Base-by-base conservation (phyloP, 2,329 filamentous ascomycete genomes). In the Cladophialophora yegresii region DNA sequence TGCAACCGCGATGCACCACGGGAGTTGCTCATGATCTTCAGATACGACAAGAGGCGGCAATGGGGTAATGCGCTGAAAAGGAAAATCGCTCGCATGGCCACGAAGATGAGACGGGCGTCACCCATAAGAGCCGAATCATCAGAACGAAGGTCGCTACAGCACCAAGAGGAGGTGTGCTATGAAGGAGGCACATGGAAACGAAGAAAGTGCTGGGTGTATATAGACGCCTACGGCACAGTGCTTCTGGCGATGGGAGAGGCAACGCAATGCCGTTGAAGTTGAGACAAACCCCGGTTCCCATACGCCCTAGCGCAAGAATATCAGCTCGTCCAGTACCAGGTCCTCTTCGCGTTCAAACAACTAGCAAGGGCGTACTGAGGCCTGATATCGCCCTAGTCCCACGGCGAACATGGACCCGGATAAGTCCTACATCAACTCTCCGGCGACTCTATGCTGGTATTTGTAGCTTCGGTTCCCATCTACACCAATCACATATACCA, bases 1-100 rank as follows among this genome's bases (percentile, higher is more conserved):
- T 72, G 76, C 74, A 61, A 67, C 76, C 73, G 75, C 73, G 62
- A 80, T 79, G 76, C 76, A 73, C 70, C 72, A 77, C 71, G 67
- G 67, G 26, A 66, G 64, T 51, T 65, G 68, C 57, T 58, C 62
- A 43, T 62, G 59, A 63, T 51, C 58, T n/a, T 36, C 23, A 54
- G 13, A 13, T n/a, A 30, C 26, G 51, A 32, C 28, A 32, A 32
- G 28, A 20, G 10, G 28, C 28, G 51, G n/a, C 51, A 28, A 54
- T 5, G n/a, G 13, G n/a, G 16, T 6, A 32, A 20, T 33, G 30
- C 6, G 51, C 13, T 54, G 4, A 54, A 13, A 54, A 54, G 28
- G 51, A 54, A 50, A 22, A 23, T 50, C 51, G 51, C 51, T 26
- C 13, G 16, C 28, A 20, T 33, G 51, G 51, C 51, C 30, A 33